Percentiles rank a stretch among this genome's conserved stretches.
Evolutionary conservation across 129 eudicot genomes (phyloP).

Genomic region (Apium graveolens): DNA sequence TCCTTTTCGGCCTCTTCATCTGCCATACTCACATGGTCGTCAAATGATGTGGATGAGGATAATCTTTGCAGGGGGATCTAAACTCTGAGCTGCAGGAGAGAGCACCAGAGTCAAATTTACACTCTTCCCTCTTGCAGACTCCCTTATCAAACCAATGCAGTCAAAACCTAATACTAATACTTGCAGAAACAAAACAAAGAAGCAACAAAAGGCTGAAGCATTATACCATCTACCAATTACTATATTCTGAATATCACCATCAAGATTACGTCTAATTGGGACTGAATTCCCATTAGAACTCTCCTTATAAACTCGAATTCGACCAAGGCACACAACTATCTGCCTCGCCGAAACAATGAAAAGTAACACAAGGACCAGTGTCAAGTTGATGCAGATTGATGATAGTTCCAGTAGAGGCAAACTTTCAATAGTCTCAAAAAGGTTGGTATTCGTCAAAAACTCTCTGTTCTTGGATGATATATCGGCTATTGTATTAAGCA

Average conservation of each 20-base stretch:
- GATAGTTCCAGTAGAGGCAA: constrained; percentile 45
- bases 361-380: constrained; percentile 43
- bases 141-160: constrained; percentile 40
- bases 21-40: neutral
- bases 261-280: constrained; percentile 21
- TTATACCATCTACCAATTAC: constrained; percentile 56
- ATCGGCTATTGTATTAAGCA: constrained; percentile 6
- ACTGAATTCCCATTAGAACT: constrained; percentile 32
- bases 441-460: neutral
- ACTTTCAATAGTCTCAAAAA: constrained; percentile 15
- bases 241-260: constrained; percentile 30
- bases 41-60: neutral
- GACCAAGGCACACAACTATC: constrained; percentile 37
- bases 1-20: neutral
- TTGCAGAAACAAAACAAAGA: constrained; percentile 61
- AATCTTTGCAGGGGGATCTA: constrained; percentile 15
- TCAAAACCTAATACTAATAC: constrained; percentile 64
- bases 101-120: constrained; percentile 38
- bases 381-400: constrained; percentile 53
- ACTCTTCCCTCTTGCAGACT: constrained; percentile 34
- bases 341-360: constrained; percentile 44
- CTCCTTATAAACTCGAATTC: constrained; percentile 39
- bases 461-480: neutral
- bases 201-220: constrained; percentile 61
- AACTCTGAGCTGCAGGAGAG: constrained; percentile 54